phyloP scores from a whole-genome alignment of 768 basidiomycete genomes.

The Pleurotus giganteus region DNA sequence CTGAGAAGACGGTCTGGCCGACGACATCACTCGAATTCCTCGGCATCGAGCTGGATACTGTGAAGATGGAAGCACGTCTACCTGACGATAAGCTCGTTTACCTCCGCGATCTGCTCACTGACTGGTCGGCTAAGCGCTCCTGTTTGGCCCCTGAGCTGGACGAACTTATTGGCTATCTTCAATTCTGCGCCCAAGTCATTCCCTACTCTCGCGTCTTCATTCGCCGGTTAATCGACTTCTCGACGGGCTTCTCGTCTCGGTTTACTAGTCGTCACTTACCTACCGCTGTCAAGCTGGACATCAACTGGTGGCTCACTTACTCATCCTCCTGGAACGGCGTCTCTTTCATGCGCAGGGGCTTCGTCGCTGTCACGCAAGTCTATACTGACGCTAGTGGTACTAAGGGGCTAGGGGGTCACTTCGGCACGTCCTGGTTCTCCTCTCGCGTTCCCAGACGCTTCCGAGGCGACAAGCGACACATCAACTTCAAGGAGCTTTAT shows the following conservation, averaged over 20 bases:
- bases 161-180: slow-evolving; percentile 15
- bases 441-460: slow-evolving; percentile 20
- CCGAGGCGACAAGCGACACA: slow-evolving; percentile 21
- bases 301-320: slow-evolving; percentile 31
- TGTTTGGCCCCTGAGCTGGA: slow-evolving; percentile 9
- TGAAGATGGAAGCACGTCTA: slow-evolving; percentile 30
- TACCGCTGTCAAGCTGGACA: slow-evolving; percentile 15
- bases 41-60: not conserved
- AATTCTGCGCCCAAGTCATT: slow-evolving; percentile 15
- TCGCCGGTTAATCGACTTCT: slow-evolving; percentile 24
- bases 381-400: slow-evolving; percentile 31
- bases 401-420: slow-evolving; percentile 27
- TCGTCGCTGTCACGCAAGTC: slow-evolving; percentile 15
- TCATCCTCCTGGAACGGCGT: slow-evolving; percentile 29
- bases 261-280: slow-evolving; percentile 22
- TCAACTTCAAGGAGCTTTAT: slow-evolving; percentile 32
- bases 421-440: slow-evolving; percentile 23
- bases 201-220: slow-evolving; percentile 12
- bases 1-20: slow-evolving; percentile 24
- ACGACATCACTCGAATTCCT: not conserved
- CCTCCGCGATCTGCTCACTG: slow-evolving; percentile 19
- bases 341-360: slow-evolving; percentile 12
- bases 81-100: slow-evolving; percentile 27
- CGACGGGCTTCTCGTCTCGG: slow-evolving; percentile 20
- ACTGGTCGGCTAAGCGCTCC: slow-evolving; percentile 21